Base-by-base conservation (phyloP, 2,329 filamentous ascomycete genomes). In the Karstenula rhodostoma region DNA sequence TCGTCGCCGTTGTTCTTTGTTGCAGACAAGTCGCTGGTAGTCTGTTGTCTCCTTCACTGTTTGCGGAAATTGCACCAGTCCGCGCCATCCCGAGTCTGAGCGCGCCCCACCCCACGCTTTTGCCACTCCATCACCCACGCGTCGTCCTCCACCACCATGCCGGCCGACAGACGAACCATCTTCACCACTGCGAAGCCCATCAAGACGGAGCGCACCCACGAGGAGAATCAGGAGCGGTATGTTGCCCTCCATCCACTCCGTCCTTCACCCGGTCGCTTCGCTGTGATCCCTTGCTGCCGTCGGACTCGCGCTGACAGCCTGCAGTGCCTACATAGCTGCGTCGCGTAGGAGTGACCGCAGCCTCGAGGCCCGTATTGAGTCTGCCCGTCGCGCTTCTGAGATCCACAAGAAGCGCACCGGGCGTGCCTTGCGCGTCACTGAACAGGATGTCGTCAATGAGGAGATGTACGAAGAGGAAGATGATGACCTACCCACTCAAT, bases 401-500 rank as follows among this genome's bases (percentile, higher is more conserved):
- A 92, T 97, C 40, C 94, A 97, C 83, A 93, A 93, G 81, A 87
- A 89, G 75, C 88, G 93, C 19, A 97, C 94, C 0, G 94, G 94
- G 42, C 91, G 93, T 68, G 88, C 86, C 2, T 84, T 97, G 61
- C 89, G 89, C 67, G 91, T 97, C 59, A 93, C 90, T 27, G 90
- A 94, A 77, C 87, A 95, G 71, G 93, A 95, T 78, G 93, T 97
- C 13, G 83, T 91, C 67, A 93, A 92, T 64, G 94, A 97, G 76
- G 93, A 96, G 76, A 96, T 97, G 92, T 97, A 97, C 74, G 93
- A 97, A 72, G 94, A 97, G 77, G 92, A 96, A 72, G 93, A 96
- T 56, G 92, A 96, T 67, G 91, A 94, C 58, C 75, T 92, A 25
- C 88, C 90, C 0, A 84, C 87, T 61, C 87, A 88, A 56, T 91